Base-by-base conservation (phyloP, 1,139 yeast species). In the Arxiozyma bovina region DNA sequence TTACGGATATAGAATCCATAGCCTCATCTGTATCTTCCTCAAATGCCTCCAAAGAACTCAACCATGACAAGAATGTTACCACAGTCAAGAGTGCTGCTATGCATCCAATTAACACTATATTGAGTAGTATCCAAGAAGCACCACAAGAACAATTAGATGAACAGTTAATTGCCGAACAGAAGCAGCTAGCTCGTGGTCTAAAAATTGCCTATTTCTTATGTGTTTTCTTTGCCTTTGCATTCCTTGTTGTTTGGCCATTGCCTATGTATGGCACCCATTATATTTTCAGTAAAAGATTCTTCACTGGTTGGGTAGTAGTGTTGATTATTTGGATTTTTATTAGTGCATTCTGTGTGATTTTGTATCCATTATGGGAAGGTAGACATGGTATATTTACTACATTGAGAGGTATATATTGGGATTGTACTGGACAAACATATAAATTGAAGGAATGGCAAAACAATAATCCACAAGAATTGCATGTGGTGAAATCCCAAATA, bases 281-380 rank as follows among this genome's bases (percentile, higher is more conserved):
- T 66, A 74, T 87, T 51, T 87, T 87, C 70, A 80, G 87, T 53
- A 82, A 78, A 69, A 70, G 68, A 54, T 87, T 87, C 71, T 87
- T 87, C 70, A 85, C 90, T 9, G 95, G 94, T 53, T 87, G 95
- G 95, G 77, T 87, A 54, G 79, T 77, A 52, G 91, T 87, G 45
- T 80, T 85, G 60, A 80, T 85, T 54, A 80, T 85, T 58, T 85
- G 93, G 93, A 74, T 84, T 50, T 81, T 82, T 71, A 74, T 77
- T 62, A 76, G 82, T 44, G 77, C 79, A 0, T 73, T 77, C 60
- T 73, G 79, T 59, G 88, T 84, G 38, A 75, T 81, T 41, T 46
- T 85, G 20, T 81, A 76, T 56, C 93, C 93, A 23, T 58, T 85
- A 30, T 78, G 78, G 74, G 87, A 85, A 69, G 89, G 93, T 46